Evolutionary conservation across 495 filamentous ascomycete genomes (phyloP).

Genomic region (Cudoniella acicularis): DNA sequence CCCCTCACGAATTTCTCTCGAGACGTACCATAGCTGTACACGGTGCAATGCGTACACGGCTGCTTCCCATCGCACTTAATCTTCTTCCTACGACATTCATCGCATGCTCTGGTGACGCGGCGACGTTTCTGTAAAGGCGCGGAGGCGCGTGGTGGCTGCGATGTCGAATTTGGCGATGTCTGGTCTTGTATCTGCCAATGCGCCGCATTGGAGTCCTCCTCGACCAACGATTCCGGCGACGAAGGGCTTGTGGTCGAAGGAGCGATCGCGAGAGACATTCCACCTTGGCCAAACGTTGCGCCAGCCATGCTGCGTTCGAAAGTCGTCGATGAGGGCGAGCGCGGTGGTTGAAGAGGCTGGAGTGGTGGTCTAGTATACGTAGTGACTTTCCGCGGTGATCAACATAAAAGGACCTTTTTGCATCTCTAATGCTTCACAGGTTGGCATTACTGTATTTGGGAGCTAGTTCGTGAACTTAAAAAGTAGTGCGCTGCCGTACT

Average conservation of each 20-base stretch:
- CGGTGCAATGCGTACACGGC: conserved; percentile 95
- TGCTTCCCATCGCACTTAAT: conserved; percentile 97
- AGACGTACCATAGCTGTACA: conserved; percentile 92
- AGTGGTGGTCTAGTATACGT: neutral
- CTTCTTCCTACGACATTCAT: conserved; percentile 96
- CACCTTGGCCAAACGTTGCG: conserved; percentile 8
- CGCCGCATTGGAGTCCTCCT: conserved; percentile 19
- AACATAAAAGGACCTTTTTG: neutral
- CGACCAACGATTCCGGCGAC: conserved; percentile 24
- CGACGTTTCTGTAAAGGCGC: conserved; percentile 78
- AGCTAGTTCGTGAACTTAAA: neutral
- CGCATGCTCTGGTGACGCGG: conserved; percentile 86
- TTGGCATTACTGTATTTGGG: neutral
- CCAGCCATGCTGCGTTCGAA: conserved; percentile 5
- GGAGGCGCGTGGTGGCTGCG: conserved; percentile 13
- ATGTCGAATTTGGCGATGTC: conserved; percentile 13
- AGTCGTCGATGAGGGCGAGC: neutral
- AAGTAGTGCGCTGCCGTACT: neutral
- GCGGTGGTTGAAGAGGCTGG: neutral
- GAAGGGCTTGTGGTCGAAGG: conserved; percentile 15
- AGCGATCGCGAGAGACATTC: neutral
- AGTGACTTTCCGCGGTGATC: neutral
- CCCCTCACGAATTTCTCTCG: neutral
- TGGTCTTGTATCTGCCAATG: conserved; percentile 17
- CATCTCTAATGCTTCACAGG: neutral